Conservation (phyloP, 108 stramenopile genomes). For the Nitzschia sp. region DNA sequence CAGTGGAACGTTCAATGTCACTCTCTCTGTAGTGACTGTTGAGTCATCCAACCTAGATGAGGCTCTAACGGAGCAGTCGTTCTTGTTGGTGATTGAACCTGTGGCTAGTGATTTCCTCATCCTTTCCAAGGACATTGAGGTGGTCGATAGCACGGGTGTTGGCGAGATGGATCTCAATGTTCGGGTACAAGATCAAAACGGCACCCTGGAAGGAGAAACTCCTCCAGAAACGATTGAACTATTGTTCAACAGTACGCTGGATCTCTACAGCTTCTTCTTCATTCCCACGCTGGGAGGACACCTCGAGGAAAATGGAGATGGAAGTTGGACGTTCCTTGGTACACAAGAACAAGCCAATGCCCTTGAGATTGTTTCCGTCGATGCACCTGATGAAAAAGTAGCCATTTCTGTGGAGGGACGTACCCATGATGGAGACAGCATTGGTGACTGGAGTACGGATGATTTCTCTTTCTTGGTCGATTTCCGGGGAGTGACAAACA, state of each 20-base stretch:
- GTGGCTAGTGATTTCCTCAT: conserved; percentile 12
- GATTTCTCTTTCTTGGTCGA: conserved; percentile 8
- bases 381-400: neutral
- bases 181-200: neutral
- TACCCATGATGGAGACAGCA: neutral
- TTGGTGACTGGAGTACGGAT: conserved; percentile 1
- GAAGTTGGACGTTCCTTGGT: conserved; percentile 16
- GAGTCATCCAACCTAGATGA: conserved; percentile 1
- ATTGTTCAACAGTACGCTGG: neutral
- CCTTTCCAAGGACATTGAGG: conserved; percentile 11
- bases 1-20: conserved; percentile 12
- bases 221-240: conserved; percentile 19
- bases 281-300: neutral
- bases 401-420: neutral
- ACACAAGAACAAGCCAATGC: conserved; percentile 19
- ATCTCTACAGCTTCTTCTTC: neutral
- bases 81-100: conserved; percentile 4
- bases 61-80: neutral
- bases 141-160: neutral
- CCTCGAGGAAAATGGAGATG: conserved; percentile 6
- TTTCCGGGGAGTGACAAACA: neutral
- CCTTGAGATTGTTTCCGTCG: neutral
- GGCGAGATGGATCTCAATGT: conserved; percentile 1
- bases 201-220: neutral
- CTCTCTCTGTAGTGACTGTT: neutral